Conservation (phyloP, 2,329 filamentous ascomycete species). For the Fusarium zealandicum region DNA sequence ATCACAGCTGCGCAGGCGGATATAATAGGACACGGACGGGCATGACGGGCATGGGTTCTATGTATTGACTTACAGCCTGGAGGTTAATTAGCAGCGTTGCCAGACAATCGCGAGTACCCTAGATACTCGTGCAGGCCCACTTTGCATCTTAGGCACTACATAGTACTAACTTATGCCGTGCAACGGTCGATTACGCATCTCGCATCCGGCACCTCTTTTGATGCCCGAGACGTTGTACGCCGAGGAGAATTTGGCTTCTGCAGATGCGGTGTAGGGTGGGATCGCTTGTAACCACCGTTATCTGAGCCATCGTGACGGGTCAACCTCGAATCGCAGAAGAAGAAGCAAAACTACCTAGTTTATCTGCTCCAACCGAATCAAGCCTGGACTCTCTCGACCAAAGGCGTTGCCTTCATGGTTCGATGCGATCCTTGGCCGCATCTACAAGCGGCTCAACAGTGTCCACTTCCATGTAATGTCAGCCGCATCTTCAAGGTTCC, state of each 20-base stretch:
- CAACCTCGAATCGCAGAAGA: not conserved
- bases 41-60: too few relatives aligned
- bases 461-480: conserved; percentile 10
- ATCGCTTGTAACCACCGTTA: conserved; percentile 1
- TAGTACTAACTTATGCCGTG: conserved; percentile 8
- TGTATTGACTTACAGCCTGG: too few relatives aligned
- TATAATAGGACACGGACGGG: too few relatives aligned
- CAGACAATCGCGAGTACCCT: too few relatives aligned
- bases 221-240: conserved; percentile 15
- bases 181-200: conserved; percentile 17
- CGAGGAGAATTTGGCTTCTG: conserved; percentile 24
- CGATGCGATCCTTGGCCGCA: not conserved
- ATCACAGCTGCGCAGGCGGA: too few relatives aligned
- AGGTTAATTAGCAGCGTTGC: too few relatives aligned
- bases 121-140: too few relatives aligned
- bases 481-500: conserved; percentile 23
- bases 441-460: conserved; percentile 7
- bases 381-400: too few relatives aligned
- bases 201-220: conserved; percentile 34
- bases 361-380: too few relatives aligned
- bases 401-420: not conserved
- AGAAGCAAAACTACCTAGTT: too few relatives aligned
- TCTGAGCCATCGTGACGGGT: conserved; percentile 14
- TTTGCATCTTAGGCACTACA: too few relatives aligned
- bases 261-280: conserved; percentile 16